Evolutionary conservation across 1,284 basidiomycete species (phyloP), one percentile per base, ranked within the genome.

Genomic region (Irpex sp.): DNA sequence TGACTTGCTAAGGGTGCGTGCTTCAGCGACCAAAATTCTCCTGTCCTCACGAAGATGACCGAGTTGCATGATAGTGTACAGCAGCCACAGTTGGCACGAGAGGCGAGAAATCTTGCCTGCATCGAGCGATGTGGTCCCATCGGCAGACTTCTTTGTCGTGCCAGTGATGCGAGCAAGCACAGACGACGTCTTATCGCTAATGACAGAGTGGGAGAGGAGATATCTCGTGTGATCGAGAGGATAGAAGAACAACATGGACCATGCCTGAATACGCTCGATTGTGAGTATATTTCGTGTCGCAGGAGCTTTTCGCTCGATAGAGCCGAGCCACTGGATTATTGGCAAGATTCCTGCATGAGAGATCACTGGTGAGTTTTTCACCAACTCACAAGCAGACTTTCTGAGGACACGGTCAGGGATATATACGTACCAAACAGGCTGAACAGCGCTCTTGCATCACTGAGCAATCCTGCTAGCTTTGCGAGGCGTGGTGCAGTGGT

Each of bases 201-300:
- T 82, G 59, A 94, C 77, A 17, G 81, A 80, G 69, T 91, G 85
- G 1, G 83, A 79, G 34, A 82, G 76, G 62, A 94, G 80, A 72
- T 91, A 94, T 70, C 83, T 89, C 37, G 91, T 74, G 69, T 94
- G 91, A 70, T 94, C 92, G 59, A 94, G 80, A 1, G 91, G 92
- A 71, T 91, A 94, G 77, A 91, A 94, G 1, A 79, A 82, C 17
- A 94, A 78, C 92, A 94, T 93, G 0, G 89, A 85, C 88, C 91
- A 92, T 17, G 88, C 91, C 73, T 94, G 92, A 7, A 93, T 77
- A 31, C 91, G 86, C 70, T 94, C 91, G 57, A 94, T 90, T 7
- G 84, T 91, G 60, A 87, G 84, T 21, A 92, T 80, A 51, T 80
- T 80, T 7, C 86, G 82, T 2, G 91, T 92, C 1, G 87, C 85